These are phyloP conservation scores for Colletotrichum orbiculare DNA, from an alignment of 2,329 filamentous ascomycete genomes.

Conservation along the genomic window DNA sequence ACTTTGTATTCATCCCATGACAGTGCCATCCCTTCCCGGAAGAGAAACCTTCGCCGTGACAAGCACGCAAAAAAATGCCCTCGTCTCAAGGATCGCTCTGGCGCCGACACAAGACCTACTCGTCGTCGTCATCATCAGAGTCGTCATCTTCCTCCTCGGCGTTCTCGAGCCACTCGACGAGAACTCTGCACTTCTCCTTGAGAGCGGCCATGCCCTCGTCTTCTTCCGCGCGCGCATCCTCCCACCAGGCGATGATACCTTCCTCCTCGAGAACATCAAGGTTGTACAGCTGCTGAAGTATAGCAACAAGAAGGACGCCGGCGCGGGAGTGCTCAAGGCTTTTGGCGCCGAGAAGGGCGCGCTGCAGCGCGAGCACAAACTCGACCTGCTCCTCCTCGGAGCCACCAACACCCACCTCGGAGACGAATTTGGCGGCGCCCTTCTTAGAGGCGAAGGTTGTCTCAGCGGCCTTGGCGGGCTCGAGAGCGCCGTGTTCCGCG, in stretches of 20 bases:
- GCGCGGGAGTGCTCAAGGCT: slow-evolving; percentile 62
- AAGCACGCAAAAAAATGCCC: no score
- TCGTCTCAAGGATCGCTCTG: neutral
- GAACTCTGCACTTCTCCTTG: slow-evolving; percentile 77
- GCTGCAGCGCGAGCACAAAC: slow-evolving; percentile 84
- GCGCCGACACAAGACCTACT: slow-evolving; percentile 31
- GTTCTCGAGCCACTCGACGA: slow-evolving; percentile 87
- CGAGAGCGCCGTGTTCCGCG: slow-evolving; percentile 62
- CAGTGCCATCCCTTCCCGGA: no score
- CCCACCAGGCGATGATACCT: slow-evolving; percentile 90
- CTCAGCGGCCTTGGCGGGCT: slow-evolving; percentile 73
- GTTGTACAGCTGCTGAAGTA: slow-evolving; percentile 87
- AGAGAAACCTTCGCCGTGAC: no score
- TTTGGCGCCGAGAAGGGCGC: slow-evolving; percentile 76
- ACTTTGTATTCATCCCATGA: no score
- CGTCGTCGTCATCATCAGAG: slow-evolving; percentile 53
- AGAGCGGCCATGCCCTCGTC: slow-evolving; percentile 77
- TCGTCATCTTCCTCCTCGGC: slow-evolving; percentile 78
- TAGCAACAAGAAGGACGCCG: slow-evolving; percentile 76
- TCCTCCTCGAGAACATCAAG: slow-evolving; percentile 90
- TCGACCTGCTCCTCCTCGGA: slow-evolving; percentile 85
- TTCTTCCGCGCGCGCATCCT: slow-evolving; percentile 73
- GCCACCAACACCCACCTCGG: slow-evolving; percentile 70
- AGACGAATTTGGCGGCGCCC: slow-evolving; percentile 66
- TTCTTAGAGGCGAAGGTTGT: slow-evolving; percentile 65